Percentiles rank a stretch among this genome's conserved stretches.
Conservation (phyloP, 768 basidiomycete genomes). For the Pleurotus platypus region DNA sequence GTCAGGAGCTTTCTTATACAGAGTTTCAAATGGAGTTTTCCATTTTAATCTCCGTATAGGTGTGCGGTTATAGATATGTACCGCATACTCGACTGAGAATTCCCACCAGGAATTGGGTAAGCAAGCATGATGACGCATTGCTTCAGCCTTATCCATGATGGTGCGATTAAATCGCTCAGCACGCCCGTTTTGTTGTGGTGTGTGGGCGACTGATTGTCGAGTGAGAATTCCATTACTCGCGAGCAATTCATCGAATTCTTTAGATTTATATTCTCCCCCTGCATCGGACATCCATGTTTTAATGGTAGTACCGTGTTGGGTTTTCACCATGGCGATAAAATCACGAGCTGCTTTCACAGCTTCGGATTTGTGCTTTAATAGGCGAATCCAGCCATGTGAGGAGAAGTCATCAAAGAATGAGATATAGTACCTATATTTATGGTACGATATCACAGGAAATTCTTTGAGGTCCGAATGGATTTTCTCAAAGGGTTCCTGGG, state of each 20-base stretch:
- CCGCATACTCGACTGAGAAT: too few species aligned
- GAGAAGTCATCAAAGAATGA: background rate
- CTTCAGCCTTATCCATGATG: slow-evolving; percentile 11
- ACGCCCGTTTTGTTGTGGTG: slow-evolving; percentile 23
- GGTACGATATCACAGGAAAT: slow-evolving; percentile 1
- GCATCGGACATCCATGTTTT: slow-evolving; percentile 10
- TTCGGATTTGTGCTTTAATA: slow-evolving; percentile 11
- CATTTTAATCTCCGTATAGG: too few species aligned
- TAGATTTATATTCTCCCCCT: slow-evolving; percentile 11
- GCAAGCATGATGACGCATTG: slow-evolving; percentile 16
- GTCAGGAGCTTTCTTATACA: too few species aligned
- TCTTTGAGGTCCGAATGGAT: slow-evolving; percentile 7
- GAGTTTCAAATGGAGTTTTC: too few species aligned
- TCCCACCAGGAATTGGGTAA: too few species aligned
- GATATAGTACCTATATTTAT: background rate
- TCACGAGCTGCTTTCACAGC: slow-evolving; percentile 3
- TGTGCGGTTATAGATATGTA: too few species aligned
- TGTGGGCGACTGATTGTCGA: slow-evolving; percentile 16
- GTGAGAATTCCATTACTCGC: slow-evolving; percentile 14
- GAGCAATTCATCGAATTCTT: slow-evolving; percentile 9
- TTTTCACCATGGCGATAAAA: slow-evolving; percentile 8
- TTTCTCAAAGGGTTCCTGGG: background rate
- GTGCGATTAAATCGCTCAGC: slow-evolving; percentile 26
- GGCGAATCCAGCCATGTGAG: background rate
- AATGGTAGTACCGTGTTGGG: slow-evolving; percentile 7